phyloP scores from a whole-genome alignment of 73 alveolate genomes.

The Vitrella brassicaformis region DNA sequence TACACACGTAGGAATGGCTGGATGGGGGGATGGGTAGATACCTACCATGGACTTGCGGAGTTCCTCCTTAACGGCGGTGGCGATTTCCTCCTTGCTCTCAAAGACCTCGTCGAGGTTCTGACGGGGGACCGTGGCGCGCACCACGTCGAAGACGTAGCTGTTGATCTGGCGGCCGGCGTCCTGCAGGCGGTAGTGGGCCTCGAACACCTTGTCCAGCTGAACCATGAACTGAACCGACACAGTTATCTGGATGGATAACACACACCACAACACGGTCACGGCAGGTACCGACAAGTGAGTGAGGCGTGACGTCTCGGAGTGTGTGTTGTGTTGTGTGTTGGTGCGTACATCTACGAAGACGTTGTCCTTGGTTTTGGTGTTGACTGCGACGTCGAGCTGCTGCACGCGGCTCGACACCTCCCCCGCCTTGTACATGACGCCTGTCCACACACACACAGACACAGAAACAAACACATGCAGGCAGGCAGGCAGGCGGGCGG shows the following conservation, averaged over 20 bases:
- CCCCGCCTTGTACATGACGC: no score
- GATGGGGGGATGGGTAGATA: not conserved
- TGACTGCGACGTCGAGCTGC: not conserved
- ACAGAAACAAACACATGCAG: no score
- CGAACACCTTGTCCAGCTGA: not conserved
- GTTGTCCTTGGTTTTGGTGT: not conserved
- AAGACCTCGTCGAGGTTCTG: not conserved
- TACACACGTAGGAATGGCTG: not conserved
- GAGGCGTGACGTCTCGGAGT: no score
- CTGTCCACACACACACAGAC: no score
- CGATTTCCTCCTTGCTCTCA: not conserved
- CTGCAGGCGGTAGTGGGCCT: not conserved
- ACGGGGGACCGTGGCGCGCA: not conserved
- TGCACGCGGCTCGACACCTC: not conserved
- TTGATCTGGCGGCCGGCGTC: not conserved
- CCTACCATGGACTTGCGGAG: not conserved
- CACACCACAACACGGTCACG: no score
- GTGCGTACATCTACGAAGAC: not conserved
- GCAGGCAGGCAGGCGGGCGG: no score
- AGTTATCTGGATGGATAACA: no score
- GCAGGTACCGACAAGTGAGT: no score
- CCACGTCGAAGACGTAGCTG: not conserved
- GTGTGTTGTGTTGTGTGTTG: no score
- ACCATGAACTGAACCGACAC: not conserved
- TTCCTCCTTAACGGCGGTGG: not conserved